Percentiles rank a stretch among this genome's conserved stretches.
phyloP scores from a whole-genome alignment of 2,329 filamentous ascomycete genomes.

The Orbilia brochopaga region DNA sequence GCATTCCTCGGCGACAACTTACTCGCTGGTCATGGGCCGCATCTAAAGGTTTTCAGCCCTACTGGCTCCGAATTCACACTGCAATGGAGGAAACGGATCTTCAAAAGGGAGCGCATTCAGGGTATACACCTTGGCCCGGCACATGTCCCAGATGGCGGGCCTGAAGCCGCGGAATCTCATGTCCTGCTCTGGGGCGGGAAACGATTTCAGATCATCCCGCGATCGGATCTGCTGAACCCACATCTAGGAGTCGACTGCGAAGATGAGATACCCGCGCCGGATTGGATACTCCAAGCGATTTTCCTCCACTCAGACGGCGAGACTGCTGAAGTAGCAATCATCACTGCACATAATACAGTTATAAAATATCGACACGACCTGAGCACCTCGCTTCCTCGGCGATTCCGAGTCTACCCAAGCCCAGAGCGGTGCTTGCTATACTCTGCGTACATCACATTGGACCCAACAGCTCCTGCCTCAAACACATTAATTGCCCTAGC shows the following conservation, averaged over 20 bases:
- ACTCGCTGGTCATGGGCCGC: conserved; percentile 68
- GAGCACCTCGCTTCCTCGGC: conserved; percentile 54
- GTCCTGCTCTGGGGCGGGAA: conserved; percentile 75
- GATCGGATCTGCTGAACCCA: conserved; percentile 35
- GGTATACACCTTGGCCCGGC: conserved; percentile 64
- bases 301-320: conserved; percentile 59
- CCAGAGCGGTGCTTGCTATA: conserved; percentile 80
- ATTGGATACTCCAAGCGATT: conserved; percentile 78
- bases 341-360: conserved; percentile 91
- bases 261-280: conserved; percentile 63
- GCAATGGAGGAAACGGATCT: conserved; percentile 60
- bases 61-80: conserved; percentile 53
- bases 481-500: conserved; percentile 61
- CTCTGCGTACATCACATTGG: conserved; percentile 70
- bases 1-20: conserved; percentile 62
- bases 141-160: conserved; percentile 18
- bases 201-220: conserved; percentile 62
- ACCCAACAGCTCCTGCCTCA: neutral
- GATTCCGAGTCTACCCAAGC: conserved; percentile 54
- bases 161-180: conserved; percentile 43
- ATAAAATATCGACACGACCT: conserved; percentile 58
- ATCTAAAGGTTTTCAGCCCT: conserved; percentile 64
- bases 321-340: conserved; percentile 64
- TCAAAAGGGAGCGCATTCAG: conserved; percentile 74
- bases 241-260: conserved; percentile 54